phyloP scores from a whole-genome alignment of 345 rosid species.

The Populus davidiana region DNA sequence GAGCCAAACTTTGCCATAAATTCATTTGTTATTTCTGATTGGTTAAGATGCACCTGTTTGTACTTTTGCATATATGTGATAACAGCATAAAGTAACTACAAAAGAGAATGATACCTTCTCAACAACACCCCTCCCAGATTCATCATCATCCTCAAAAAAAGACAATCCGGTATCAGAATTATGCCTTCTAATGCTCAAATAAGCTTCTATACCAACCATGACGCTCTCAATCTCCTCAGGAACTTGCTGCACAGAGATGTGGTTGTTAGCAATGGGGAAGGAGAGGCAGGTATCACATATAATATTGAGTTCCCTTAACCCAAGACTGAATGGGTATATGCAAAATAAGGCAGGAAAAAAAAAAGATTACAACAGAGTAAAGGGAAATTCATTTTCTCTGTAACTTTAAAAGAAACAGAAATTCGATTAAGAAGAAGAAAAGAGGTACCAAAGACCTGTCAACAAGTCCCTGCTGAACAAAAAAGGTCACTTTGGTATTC shows the following conservation, averaged over 20 bases:
- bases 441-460: neutral
- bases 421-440: neutral
- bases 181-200: conserved; percentile 84
- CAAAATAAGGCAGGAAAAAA: neutral
- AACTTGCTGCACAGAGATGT: conserved; percentile 64
- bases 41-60: neutral
- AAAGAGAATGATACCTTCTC: conserved; percentile 54
- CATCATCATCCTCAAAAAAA: conserved; percentile 64
- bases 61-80: neutral
- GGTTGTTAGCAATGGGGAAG: neutral
- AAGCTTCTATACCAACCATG: conserved; percentile 85
- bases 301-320: neutral
- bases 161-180: conserved; percentile 60
- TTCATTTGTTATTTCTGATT: neutral
- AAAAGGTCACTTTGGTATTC: neutral
- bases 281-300: neutral
- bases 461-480: neutral
- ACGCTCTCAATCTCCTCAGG: conserved; percentile 96
- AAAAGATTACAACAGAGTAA: neutral
- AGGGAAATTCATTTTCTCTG: neutral
- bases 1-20: neutral
- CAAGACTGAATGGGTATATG: neutral
- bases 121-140: conserved; percentile 35
- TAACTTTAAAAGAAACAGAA: neutral
- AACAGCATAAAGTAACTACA: neutral